These are phyloP conservation scores for Neurospora sp. DNA, from an alignment of 495 filamentous ascomycete species.

Conservation along the genomic window DNA sequence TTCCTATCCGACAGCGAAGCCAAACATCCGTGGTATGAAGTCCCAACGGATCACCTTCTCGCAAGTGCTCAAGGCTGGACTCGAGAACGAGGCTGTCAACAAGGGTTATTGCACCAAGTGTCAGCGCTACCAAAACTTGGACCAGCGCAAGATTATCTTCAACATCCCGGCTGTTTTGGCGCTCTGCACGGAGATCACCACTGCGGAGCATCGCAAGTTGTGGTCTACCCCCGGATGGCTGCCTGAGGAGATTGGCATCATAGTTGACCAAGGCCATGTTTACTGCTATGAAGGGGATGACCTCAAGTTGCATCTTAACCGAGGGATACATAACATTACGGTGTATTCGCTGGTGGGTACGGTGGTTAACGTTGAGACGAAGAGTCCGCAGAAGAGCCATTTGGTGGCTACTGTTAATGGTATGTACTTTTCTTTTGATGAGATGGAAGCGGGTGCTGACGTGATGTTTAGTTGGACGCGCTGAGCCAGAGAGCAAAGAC, in stretches of 20 bases:
- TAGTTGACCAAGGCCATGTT: conserved; percentile 70
- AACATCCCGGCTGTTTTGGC: conserved; percentile 71
- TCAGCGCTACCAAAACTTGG: conserved; percentile 71
- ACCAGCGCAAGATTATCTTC: conserved; percentile 68
- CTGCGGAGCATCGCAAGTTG: conserved; percentile 58
- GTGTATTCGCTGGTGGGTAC: conserved; percentile 90
- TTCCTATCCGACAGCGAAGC: conserved; percentile 49
- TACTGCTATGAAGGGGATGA: conserved; percentile 88
- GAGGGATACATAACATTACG: conserved; percentile 55
- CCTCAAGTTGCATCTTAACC: conserved; percentile 54
- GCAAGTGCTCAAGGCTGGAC: conserved; percentile 72
- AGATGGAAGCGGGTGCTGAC: neutral
- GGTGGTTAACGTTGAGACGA: conserved; percentile 78
- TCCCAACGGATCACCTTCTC: conserved; percentile 58
- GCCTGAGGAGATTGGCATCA: conserved; percentile 82
- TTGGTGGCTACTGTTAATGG: conserved; percentile 81
- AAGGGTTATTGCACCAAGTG: conserved; percentile 88
- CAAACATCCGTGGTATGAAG: conserved; percentile 35
- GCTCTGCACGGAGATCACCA: conserved; percentile 69
- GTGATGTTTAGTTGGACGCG: conserved; percentile 15
- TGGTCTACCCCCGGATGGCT: conserved; percentile 87
- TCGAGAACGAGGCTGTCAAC: conserved; percentile 70
- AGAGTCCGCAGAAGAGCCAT: conserved; percentile 75
- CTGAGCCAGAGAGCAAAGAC: conserved; percentile 40
- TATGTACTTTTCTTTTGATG: neutral